Conservation (phyloP, 2,329 filamentous ascomycete species). For the Colletotrichum sp. region DNA sequence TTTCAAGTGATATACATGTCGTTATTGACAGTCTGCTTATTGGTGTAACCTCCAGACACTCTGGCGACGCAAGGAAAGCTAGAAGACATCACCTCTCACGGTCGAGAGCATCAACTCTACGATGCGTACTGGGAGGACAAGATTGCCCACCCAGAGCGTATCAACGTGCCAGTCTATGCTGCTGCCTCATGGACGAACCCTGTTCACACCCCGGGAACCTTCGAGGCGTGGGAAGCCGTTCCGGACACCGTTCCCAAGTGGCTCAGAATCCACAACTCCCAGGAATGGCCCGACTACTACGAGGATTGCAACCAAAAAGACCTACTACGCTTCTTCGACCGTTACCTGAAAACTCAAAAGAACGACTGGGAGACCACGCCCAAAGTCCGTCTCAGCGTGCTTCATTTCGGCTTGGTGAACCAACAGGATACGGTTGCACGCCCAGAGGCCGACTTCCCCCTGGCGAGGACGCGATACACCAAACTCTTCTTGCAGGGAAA, state of each 20-base stretch:
- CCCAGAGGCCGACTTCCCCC: not conserved
- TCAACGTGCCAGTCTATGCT: not conserved
- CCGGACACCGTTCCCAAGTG: not conserved
- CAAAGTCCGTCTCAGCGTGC: not conserved
- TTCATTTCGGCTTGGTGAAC: not conserved
- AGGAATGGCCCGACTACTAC: not conserved
- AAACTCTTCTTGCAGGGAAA: not conserved
- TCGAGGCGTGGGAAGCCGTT: not conserved
- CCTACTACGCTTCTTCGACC: not conserved
- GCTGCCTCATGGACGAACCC: not conserved
- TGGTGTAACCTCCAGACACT: accelerated
- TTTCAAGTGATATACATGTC: accelerated
- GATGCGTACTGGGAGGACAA: not conserved
- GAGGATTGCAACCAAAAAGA: not conserved
- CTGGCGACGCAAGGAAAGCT: not conserved
- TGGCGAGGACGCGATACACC: not conserved
- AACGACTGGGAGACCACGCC: not conserved
- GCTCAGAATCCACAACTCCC: not conserved
- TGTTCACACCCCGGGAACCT: not conserved
- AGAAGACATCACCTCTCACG: not conserved
- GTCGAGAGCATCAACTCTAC: not conserved
- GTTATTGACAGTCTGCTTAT: accelerated
- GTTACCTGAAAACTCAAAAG: accelerated
- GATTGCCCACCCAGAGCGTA: not conserved
- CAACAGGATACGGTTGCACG: not conserved